A percentile compares a stretch with the other conserved stretches of the same genome.
Evolutionary conservation across 139 green algal genomes (phyloP).

Genomic region (Tetradesmus obliquus): DNA sequence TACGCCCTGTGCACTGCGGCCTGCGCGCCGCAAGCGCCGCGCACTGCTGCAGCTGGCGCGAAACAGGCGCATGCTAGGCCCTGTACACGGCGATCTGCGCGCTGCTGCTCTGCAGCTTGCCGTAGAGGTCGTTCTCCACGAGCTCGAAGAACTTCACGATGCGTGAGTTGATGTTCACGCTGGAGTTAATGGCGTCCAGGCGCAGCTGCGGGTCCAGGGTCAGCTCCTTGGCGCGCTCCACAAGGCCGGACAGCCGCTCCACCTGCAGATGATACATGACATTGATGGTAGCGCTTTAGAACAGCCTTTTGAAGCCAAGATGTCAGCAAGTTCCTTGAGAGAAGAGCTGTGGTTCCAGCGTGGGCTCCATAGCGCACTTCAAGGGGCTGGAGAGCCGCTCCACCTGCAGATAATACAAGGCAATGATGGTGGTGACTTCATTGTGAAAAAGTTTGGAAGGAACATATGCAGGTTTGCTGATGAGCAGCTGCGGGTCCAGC

Average conservation of each 20-base stretch:
- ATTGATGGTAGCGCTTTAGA: not conserved
- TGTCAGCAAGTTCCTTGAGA: too few species aligned
- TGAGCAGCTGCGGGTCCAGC: constrained; percentile 12
- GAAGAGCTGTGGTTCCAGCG: constrained; percentile 22
- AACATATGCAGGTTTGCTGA: not conserved
- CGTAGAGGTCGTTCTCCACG: constrained; percentile 77
- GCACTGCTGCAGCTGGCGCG: too few species aligned
- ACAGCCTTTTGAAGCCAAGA: not conserved
- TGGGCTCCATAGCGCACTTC: constrained; percentile 42
- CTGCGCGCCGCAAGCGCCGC: too few species aligned
- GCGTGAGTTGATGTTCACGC: constrained; percentile 70
- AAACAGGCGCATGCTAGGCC: too few species aligned
- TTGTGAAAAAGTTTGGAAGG: too few species aligned
- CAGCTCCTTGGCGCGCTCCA: constrained; percentile 54
- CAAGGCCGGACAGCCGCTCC: constrained; percentile 72
- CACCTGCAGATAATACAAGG: constrained; percentile 55
- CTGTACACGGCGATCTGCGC: constrained; percentile 66
- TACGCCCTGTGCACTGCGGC: too few species aligned
- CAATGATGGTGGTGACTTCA: too few species aligned
- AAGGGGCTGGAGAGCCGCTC: constrained; percentile 72
- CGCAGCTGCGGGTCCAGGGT: constrained; percentile 56
- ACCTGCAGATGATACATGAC: constrained; percentile 59
- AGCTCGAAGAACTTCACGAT: constrained; percentile 86
- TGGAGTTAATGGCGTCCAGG: constrained; percentile 83
- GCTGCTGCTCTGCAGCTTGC: constrained; percentile 61